Conservation (phyloP, 495 filamentous ascomycete species). For the Aspergillus avenaceus region DNA sequence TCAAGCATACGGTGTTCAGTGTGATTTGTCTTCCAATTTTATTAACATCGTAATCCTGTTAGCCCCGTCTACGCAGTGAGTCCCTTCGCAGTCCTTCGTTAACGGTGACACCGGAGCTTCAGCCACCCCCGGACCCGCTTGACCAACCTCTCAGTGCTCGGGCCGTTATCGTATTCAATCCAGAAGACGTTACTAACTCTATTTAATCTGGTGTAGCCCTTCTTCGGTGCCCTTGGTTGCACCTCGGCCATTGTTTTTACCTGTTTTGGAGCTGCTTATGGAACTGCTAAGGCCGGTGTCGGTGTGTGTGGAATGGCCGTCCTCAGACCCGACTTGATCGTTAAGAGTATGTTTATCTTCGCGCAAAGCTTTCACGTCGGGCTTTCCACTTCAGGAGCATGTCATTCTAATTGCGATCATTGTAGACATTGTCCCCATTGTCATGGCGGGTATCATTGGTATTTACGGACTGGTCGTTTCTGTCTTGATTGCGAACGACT, state of each 20-base stretch:
- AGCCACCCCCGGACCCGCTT: constrained; percentile 11
- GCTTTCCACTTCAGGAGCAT: background rate
- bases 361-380: background rate
- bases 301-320: constrained; percentile 99
- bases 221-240: constrained; percentile 99
- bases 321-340: constrained; percentile 93
- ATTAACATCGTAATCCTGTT: constrained; percentile 38
- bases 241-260: constrained; percentile 98
- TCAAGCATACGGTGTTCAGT: constrained; percentile 8
- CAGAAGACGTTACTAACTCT: background rate
- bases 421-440: constrained; percentile 95
- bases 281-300: constrained; percentile 98
- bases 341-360: constrained; percentile 77
- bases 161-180: background rate
- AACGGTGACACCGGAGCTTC: constrained; percentile 3
- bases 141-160: constrained; percentile 23
- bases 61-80: constrained; percentile 99
- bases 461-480: constrained; percentile 99
- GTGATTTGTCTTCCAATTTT: constrained; percentile 8
- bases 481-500: constrained; percentile 90
- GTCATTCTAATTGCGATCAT: constrained; percentile 14
- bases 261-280: constrained; percentile 97
- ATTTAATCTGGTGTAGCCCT: constrained; percentile 62
- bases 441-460: constrained; percentile 99
- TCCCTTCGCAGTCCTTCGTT: constrained; percentile 28